Evolutionary conservation across 2,329 filamentous ascomycete genomes (phyloP).

Genomic region (Aspergillus neotritici): DNA sequence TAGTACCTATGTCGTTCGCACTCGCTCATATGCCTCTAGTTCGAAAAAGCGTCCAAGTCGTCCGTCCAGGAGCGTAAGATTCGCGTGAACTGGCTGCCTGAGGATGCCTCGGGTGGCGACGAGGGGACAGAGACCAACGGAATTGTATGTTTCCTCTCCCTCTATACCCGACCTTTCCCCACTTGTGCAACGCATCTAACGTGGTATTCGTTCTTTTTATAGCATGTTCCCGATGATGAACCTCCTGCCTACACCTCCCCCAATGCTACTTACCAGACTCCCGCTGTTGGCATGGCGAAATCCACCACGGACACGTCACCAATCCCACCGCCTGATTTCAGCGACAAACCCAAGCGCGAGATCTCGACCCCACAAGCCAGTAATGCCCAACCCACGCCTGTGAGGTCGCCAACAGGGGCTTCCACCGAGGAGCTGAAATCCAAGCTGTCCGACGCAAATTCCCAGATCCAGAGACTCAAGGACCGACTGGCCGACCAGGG

Average conservation of each 20-base stretch:
- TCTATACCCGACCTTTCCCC: too few species aligned
- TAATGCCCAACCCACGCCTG: slow-evolving; percentile 30
- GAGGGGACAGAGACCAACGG: slow-evolving; percentile 29
- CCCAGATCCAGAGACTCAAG: slow-evolving; percentile 63
- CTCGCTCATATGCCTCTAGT: slow-evolving; percentile 47
- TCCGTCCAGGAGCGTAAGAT: slow-evolving; percentile 92
- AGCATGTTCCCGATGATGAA: slow-evolving; percentile 38
- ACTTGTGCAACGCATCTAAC: background rate
- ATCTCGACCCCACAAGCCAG: slow-evolving; percentile 36
- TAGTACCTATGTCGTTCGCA: slow-evolving; percentile 7
- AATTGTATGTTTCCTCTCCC: slow-evolving; percentile 23
- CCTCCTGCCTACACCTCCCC: slow-evolving; percentile 54
- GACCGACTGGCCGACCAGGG: slow-evolving; percentile 61
- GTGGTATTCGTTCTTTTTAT: slow-evolving; percentile 5
- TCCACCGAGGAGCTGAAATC: slow-evolving; percentile 60
- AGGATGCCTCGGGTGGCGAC: slow-evolving; percentile 37
- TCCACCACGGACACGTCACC: slow-evolving; percentile 29
- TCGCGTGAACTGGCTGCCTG: slow-evolving; percentile 74
- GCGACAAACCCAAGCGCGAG: slow-evolving; percentile 32
- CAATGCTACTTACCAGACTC: slow-evolving; percentile 44
- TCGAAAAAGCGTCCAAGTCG: slow-evolving; percentile 68
- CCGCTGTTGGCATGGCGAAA: slow-evolving; percentile 38
- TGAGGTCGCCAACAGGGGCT: slow-evolving; percentile 46
- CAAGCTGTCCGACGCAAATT: slow-evolving; percentile 70
- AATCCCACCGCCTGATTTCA: slow-evolving; percentile 32